Evolutionary conservation across 352 stramenopile species (phyloP).

Genomic region (Phytophthora aleatoria): DNA sequence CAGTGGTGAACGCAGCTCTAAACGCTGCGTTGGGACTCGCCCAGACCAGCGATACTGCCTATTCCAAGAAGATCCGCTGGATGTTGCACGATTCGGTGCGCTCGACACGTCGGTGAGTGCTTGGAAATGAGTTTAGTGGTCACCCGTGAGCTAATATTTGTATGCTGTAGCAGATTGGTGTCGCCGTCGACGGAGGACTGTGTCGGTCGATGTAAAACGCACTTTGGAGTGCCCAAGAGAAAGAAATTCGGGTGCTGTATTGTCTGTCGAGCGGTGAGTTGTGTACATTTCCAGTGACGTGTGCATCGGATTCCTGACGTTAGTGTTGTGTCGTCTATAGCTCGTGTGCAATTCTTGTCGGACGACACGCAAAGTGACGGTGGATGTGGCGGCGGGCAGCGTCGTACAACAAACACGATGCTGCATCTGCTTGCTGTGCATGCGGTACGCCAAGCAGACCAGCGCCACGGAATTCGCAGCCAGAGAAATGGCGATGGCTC

Average conservation of each 20-base stretch:
- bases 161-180: constrained; percentile 11
- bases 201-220: constrained; percentile 38
- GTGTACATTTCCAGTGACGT: neutral
- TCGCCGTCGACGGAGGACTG: constrained; percentile 29
- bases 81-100: constrained; percentile 47
- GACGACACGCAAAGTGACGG: constrained; percentile 42
- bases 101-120: constrained; percentile 28
- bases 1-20: constrained; percentile 31
- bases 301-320: neutral
- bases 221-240: constrained; percentile 36
- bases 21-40: constrained; percentile 29
- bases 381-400: constrained; percentile 32
- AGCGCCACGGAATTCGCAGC: constrained; percentile 35
- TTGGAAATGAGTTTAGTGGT: neutral
- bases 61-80: constrained; percentile 53
- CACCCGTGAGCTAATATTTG: neutral
- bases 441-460: constrained; percentile 40
- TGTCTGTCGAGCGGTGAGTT: constrained; percentile 42
- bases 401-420: constrained; percentile 36
- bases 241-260: constrained; percentile 40
- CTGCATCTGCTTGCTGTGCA: constrained; percentile 44
- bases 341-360: constrained; percentile 47
- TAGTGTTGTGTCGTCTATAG: constrained; percentile 15
- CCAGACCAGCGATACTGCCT: constrained; percentile 41
- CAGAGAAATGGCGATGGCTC: constrained; percentile 32